phyloP scores from a whole-genome alignment of 2,329 filamentous ascomycete genomes.

The Leptoxyphium fumago region DNA sequence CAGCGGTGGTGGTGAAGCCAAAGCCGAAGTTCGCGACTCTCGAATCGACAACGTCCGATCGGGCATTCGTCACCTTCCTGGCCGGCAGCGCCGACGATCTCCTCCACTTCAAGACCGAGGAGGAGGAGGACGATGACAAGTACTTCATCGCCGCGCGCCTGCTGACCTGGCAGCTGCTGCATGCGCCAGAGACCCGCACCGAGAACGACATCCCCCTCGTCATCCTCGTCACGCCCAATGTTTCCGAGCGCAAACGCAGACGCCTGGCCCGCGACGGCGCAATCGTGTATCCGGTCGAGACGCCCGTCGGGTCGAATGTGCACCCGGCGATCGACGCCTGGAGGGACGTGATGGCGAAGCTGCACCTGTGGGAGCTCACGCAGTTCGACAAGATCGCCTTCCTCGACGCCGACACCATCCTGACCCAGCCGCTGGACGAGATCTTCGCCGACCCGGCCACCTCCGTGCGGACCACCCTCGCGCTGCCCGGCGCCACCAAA shows the following conservation, averaged over 20 bases:
- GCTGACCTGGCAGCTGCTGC: slow-evolving; percentile 18
- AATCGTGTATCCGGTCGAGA: slow-evolving; percentile 11
- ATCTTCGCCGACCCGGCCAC: slow-evolving; percentile 21
- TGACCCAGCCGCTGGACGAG: slow-evolving; percentile 16
- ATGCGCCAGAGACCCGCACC: slow-evolving; percentile 15
- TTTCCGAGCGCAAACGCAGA: slow-evolving; percentile 12
- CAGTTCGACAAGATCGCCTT: slow-evolving; percentile 23
- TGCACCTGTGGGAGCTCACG: slow-evolving; percentile 24
- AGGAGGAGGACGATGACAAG: slow-evolving; percentile 6
- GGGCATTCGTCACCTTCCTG: slow-evolving; percentile 18
- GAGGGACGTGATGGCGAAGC: slow-evolving; percentile 24
- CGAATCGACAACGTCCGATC: slow-evolving; percentile 5
- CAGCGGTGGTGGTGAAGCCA: neutral
- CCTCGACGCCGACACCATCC: slow-evolving; percentile 22
- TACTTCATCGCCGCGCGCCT: slow-evolving; percentile 19
- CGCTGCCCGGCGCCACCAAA: slow-evolving; percentile 3
- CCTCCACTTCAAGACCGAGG: neutral
- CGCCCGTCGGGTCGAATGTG: neutral
- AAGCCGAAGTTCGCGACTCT: neutral
- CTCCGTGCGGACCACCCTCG: slow-evolving; percentile 6
- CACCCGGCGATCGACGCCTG: slow-evolving; percentile 8
- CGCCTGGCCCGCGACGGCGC: slow-evolving; percentile 16
- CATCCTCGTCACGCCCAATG: slow-evolving; percentile 15
- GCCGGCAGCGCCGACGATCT: slow-evolving; percentile 5
- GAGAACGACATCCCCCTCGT: slow-evolving; percentile 15